Evolutionary conservation across 2,329 filamentous ascomycete species (phyloP), one percentile per base, ranked within the genome.

Genomic region (Diplodia sapinea): DNA sequence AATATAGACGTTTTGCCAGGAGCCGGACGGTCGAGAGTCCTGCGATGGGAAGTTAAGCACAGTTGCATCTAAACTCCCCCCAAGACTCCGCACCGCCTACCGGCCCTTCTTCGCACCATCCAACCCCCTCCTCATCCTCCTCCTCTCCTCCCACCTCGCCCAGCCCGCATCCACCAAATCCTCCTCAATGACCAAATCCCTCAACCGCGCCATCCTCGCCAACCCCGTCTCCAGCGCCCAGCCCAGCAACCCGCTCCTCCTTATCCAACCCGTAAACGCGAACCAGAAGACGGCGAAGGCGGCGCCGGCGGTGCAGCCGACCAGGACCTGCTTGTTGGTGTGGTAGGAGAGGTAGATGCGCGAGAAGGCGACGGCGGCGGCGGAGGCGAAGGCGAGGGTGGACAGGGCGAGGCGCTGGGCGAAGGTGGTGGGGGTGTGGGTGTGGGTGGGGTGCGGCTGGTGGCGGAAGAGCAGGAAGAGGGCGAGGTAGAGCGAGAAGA

Each of bases 331-430:
- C 74, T 85, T 89, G 47, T 87, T 84, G 0, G 94, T 97, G 80
- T 99, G 95, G 77, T 99, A 99, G 78, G 89, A 93, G 70, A 99
- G 83, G 76, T 99, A 99, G 54, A 96, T 86, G 66, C 95, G 86
- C 74, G 93, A 97, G 79, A 87, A 88, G 23, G 94, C 91, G 6
- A 97, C 83, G 15, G 80, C 79, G 9, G 73, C 81, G 3, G 82
- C 82, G 29, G 77, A 78, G 8, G 73, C 69, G 26, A 83, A 62
- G 2, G 80, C 79, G 13, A 79, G 66, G 6, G 80, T 54, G 4
- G 82, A 82, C 2, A 91, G 75, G 2, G 83, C 77, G 26, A 85
- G 74, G 64, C 94, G 86, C 76, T 93, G 87, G 43, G 81, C 72
- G 66, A 89, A 75, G 15, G 86, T 85, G 79, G 90, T 87, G 1